Conservation (phyloP, 306 rosid species). For the Gastrolobium bilobum region DNA sequence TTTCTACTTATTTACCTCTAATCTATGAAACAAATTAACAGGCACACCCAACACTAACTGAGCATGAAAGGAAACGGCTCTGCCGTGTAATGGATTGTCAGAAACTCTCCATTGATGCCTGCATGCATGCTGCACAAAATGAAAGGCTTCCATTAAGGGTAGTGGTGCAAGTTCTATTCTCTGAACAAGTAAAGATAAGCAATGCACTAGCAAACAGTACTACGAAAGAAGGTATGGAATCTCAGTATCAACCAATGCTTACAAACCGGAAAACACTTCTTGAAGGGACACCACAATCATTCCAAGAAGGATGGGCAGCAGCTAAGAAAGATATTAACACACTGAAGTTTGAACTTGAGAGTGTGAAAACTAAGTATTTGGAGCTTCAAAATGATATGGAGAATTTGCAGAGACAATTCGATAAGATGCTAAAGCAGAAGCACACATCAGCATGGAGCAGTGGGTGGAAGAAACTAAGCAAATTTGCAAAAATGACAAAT, state of each 20-base stretch:
- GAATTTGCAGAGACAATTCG: slow-evolving; percentile 85
- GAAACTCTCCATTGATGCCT: slow-evolving; percentile 96
- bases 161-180: slow-evolving; percentile 96
- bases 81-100: slow-evolving; percentile 99
- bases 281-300: slow-evolving; percentile 95
- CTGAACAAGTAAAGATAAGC: slow-evolving; percentile 93
- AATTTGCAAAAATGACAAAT: slow-evolving; percentile 72
- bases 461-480: slow-evolving; percentile 97
- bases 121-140: slow-evolving; percentile 97
- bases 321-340: slow-evolving; percentile 95
- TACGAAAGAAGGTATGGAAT: slow-evolving; percentile 68
- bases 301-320: slow-evolving; percentile 97
- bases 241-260: slow-evolving; percentile 80
- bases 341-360: slow-evolving; percentile 90
- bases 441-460: slow-evolving; percentile 87
- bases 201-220: slow-evolving; percentile 75
- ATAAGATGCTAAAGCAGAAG: slow-evolving; percentile 81
- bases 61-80: slow-evolving; percentile 94
- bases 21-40: slow-evolving; percentile 50
- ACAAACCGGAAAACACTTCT: slow-evolving; percentile 82
- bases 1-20: slow-evolving; percentile 11
- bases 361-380: slow-evolving; percentile 80
- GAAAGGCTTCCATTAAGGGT: slow-evolving; percentile 96
- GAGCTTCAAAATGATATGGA: slow-evolving; percentile 95
- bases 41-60: slow-evolving; percentile 96